A percentile compares a stretch with the other conserved stretches of the same genome.
phyloP scores from a whole-genome alignment of 331 rosid genomes.

The Arachis monticola region DNA sequence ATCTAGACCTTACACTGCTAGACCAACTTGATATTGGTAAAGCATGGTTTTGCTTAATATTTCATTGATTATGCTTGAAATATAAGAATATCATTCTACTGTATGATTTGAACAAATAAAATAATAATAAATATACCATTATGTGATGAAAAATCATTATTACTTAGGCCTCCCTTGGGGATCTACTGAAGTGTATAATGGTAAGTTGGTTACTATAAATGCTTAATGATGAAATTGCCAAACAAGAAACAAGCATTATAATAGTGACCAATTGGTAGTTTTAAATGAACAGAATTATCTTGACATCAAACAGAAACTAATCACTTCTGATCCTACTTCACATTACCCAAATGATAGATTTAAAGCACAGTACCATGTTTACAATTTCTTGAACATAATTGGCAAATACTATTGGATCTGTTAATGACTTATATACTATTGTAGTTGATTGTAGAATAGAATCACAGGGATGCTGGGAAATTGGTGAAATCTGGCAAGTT shows the following conservation, averaged over 20 bases:
- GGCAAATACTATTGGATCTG: background rate
- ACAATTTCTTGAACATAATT: background rate
- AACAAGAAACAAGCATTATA: background rate
- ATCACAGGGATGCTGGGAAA: no score
- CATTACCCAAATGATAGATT: background rate
- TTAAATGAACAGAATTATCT: background rate
- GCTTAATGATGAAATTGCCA: background rate
- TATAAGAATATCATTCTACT: slow-evolving; percentile 13
- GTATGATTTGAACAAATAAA: background rate
- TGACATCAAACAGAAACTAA: background rate
- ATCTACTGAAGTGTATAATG: background rate
- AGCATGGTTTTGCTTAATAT: slow-evolving; percentile 16
- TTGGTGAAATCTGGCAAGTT: no score
- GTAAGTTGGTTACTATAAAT: background rate
- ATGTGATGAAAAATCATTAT: no score
- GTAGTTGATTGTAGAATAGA: no score
- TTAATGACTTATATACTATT: no score
- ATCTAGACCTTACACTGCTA: no score
- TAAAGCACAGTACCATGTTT: background rate
- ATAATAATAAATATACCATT: no score
- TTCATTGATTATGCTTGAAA: slow-evolving; percentile 1
- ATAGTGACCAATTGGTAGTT: background rate
- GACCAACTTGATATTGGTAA: background rate
- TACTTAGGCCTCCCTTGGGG: background rate
- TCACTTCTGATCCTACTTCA: slow-evolving; percentile 20